Conservation (phyloP, 2,329 filamentous ascomycete species). For the Ophiosphaerella korrae region DNA sequence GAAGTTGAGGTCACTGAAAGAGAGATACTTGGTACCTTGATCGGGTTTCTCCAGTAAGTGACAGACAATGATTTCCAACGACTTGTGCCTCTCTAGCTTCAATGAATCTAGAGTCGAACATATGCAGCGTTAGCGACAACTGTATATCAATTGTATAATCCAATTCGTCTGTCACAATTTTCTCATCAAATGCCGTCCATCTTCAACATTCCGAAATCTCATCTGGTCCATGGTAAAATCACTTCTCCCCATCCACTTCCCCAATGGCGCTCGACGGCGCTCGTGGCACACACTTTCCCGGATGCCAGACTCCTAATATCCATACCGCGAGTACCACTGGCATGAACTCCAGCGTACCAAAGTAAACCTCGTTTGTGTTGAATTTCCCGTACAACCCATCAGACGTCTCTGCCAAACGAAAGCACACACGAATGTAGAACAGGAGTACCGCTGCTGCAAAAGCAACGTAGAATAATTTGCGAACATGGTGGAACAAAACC, state of each 20-base stretch:
- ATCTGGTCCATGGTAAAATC: neutral
- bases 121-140: too few species aligned
- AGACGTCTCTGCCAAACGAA: slow-evolving; percentile 61
- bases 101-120: too few species aligned
- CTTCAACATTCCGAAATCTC: too few species aligned
- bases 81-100: too few species aligned
- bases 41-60: slow-evolving; percentile 35
- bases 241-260: neutral
- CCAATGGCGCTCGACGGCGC: too few species aligned
- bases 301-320: slow-evolving; percentile 54
- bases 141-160: too few species aligned
- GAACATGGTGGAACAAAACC: slow-evolving; percentile 33
- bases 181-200: too few species aligned
- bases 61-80: neutral
- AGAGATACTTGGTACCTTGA: slow-evolving; percentile 69
- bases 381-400: slow-evolving; percentile 55
- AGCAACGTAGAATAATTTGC: slow-evolving; percentile 49
- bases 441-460: slow-evolving; percentile 55
- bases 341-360: slow-evolving; percentile 61
- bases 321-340: slow-evolving; percentile 58
- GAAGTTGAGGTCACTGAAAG: slow-evolving; percentile 60
- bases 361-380: slow-evolving; percentile 58
- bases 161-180: too few species aligned
- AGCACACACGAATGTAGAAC: slow-evolving; percentile 60
- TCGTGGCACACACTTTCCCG: slow-evolving; percentile 45